Evolutionary conservation across 2,329 filamentous ascomycete species (phyloP).

Genomic region (Fusarium proliferatum): DNA sequence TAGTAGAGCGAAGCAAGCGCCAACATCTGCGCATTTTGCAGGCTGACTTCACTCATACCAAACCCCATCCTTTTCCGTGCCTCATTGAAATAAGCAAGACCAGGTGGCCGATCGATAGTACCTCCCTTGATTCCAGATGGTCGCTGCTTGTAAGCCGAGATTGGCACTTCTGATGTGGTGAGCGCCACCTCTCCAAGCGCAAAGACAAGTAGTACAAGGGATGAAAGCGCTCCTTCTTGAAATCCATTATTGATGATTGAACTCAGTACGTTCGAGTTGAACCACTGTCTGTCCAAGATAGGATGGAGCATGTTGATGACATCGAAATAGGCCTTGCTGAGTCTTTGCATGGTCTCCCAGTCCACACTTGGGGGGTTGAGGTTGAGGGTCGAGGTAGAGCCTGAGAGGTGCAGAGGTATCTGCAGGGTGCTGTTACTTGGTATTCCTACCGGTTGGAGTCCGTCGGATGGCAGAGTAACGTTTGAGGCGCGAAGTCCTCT

Average conservation of each 20-base stretch:
- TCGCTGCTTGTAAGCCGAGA: slow-evolving; percentile 56
- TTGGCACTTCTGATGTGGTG: slow-evolving; percentile 60
- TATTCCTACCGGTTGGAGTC: slow-evolving; percentile 36
- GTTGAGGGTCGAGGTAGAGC: slow-evolving; percentile 22
- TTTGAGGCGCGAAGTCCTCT: slow-evolving; percentile 40
- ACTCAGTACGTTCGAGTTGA: slow-evolving; percentile 59
- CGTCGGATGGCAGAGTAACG: slow-evolving; percentile 35
- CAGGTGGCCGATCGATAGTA: slow-evolving; percentile 61
- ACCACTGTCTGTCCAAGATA: slow-evolving; percentile 67
- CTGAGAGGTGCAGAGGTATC: slow-evolving; percentile 37
- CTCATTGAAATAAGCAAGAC: slow-evolving; percentile 70
- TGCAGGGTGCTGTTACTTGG: slow-evolving; percentile 32
- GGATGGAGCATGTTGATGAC: slow-evolving; percentile 69
- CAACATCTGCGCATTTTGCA: slow-evolving; percentile 70
- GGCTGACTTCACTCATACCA: slow-evolving; percentile 62
- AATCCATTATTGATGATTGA: slow-evolving; percentile 58
- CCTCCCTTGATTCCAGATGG: slow-evolving; percentile 66
- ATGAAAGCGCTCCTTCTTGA: slow-evolving; percentile 60
- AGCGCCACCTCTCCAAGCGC: slow-evolving; percentile 69
- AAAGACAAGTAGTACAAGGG: slow-evolving; percentile 67
- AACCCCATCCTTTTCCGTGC: slow-evolving; percentile 70
- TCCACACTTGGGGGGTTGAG: slow-evolving; percentile 49
- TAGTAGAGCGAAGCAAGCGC: slow-evolving; percentile 67
- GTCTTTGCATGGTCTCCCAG: slow-evolving; percentile 61
- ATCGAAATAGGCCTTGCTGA: slow-evolving; percentile 68